Evolutionary conservation across 2,329 filamentous ascomycete species (phyloP), one percentile per base, ranked within the genome.

Genomic region (Moelleriella libera): DNA sequence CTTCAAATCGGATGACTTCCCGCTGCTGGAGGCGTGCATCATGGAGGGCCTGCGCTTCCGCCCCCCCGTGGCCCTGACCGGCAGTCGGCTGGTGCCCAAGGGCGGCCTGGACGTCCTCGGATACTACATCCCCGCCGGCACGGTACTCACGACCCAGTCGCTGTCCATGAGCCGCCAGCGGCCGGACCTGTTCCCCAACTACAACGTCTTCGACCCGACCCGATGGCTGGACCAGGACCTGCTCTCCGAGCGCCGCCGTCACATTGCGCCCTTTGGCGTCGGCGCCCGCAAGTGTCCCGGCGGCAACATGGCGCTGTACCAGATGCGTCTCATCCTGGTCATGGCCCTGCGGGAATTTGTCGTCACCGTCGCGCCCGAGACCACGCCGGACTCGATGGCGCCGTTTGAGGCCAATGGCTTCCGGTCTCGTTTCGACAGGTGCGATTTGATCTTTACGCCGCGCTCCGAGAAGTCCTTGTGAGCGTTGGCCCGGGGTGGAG

Each of bases 401-500:
- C 52, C 52, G 12, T 54, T 51, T 37, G 51, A 54, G 41, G 51
- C 51, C 28, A 54, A 53, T 30, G 52, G 51, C 21, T 54, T 48
- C 39, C 49, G 52, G 21, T 53, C 52, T 4, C 46, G 48, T 0
- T 46, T 46, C 34, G 52, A 54, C 41, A 43, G 32, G 29, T 54
- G 51, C 45, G 30, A 48, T 34, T 48, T 54, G 14, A 45, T 53
- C 37, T 54, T 53, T 44, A 51, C 44, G 5, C 52, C 49, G 28
- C 48, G 50, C 8, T 37, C 32, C 32, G 32, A 37, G 32, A 37
- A 37, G 4, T 37, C 32, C 12, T 37, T 4, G 32, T 37, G 32
- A 37, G 32, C 12, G 32, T 37, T 12, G 32, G 32, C 21, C 21
- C 21, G 21, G 21, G 21, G 21, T 21, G 21, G 3, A 21, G 21